A percentile compares a stretch with the other conserved stretches of the same genome.
Conservation (phyloP, 257 asterid species). For the Solanum piurae region DNA sequence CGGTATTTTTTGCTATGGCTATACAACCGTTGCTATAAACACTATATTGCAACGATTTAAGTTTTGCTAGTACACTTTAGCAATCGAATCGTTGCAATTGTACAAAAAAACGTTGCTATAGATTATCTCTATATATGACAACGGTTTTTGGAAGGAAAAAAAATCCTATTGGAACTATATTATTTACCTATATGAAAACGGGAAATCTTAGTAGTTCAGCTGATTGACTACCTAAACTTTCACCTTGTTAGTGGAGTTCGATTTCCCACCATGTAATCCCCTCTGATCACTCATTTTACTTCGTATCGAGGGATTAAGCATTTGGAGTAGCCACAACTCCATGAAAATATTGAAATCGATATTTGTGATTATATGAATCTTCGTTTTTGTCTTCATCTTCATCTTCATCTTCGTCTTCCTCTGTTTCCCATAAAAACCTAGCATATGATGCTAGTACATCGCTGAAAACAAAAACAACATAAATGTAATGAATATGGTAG, state of each 20-base stretch:
- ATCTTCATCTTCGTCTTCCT: slow-evolving; percentile 24
- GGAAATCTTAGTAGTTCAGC: neutral
- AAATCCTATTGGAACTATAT: neutral
- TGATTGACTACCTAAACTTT: neutral
- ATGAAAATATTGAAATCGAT: neutral
- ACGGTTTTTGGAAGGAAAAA: neutral
- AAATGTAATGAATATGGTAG: neutral
- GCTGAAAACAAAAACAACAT: slow-evolving; percentile 28
- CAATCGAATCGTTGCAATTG: neutral
- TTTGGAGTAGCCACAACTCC: slow-evolving; percentile 1
- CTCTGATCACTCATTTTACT: neutral
- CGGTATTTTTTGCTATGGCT: neutral
- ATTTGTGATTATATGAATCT: neutral
- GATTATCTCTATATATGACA: neutral
- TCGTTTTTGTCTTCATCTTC: slow-evolving; percentile 14
- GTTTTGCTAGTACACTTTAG: neutral
- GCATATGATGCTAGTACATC: slow-evolving; percentile 71
- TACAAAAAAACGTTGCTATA: neutral
- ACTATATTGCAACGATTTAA: neutral
- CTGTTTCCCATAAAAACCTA: slow-evolving; percentile 66
- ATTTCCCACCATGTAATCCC: neutral
- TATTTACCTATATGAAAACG: neutral
- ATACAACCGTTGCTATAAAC: neutral
- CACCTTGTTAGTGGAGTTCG: neutral
- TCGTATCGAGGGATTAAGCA: neutral